Base-by-base conservation (phyloP, 202 grass and related monocot species). In the Bolboschoenoplectus hybrid region DNA sequence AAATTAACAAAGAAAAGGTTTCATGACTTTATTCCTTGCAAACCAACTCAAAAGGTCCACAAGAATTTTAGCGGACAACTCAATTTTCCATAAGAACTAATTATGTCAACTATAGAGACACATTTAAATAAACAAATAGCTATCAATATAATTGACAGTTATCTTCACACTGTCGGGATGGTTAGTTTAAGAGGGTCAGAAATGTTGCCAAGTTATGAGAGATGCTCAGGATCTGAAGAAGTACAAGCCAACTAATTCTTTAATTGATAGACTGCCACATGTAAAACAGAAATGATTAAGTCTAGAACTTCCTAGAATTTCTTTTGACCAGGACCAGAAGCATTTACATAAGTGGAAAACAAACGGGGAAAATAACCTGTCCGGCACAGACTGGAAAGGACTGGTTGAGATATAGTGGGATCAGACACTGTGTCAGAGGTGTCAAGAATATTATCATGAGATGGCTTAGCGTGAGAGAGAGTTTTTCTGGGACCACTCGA, bases 21-120 rank as follows among this genome's bases (percentile, higher is more conserved):
- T 75, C 72, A 75, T 67, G 26, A 40, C 3, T 36, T 67, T 67
- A 4, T 26, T 57, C 20, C 46, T 75, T 75, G 20, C 72, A 53
- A 53, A 77, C 17, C 2, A 41, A 36, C 32, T 77, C 73, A 38
- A 35, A 52, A 35, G 10, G 65, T 68, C 5, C 11, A 68, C 9
- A 14, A 14, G 64, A 67, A 75, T 38, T 36, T 77, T 55, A 34
- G 16, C 26, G 72, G 47, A 34, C 72, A 34, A 53, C 72, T 55
- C 5, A 55, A 26, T 53, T 76, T 77, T 34, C 11, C 35, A 9
- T 74, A 74, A 50, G 45, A 74, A 50, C 1, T 74, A 51, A 74
- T 26, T 14, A 74, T 51, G 9, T 73, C 17, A 73, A 73, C 32
- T 50, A 73, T 7, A 4, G n/a, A 73, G 44, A 63, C 6, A 2